A percentile compares a stretch with the other conserved stretches of the same genome.
phyloP scores from a whole-genome alignment of 1,284 basidiomycete genomes.

The Kwoniella shivajii region DNA sequence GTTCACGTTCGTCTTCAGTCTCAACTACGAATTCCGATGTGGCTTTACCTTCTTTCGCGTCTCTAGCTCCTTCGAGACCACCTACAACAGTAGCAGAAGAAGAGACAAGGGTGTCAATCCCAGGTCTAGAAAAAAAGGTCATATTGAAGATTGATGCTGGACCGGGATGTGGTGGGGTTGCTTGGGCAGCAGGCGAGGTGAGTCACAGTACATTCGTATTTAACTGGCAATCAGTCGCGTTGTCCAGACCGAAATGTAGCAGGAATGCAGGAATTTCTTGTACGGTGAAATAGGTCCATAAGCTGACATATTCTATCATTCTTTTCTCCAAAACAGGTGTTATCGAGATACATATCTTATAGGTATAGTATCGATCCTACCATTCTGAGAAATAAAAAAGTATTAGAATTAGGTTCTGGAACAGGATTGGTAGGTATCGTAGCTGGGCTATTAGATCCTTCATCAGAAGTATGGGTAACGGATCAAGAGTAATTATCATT shows the following conservation, averaged over 20 bases:
- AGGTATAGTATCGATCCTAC: conserved; percentile 55
- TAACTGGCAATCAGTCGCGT: too few species aligned
- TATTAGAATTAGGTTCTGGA: conserved; percentile 81
- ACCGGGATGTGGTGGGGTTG: conserved; percentile 85
- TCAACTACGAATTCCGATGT: conserved; percentile 37
- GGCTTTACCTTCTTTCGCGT: conserved; percentile 40
- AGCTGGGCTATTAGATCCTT: conserved; percentile 67
- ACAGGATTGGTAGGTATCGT: conserved; percentile 88
- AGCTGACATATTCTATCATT: not conserved
- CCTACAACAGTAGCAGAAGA: conserved; percentile 37
- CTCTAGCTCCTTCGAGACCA: conserved; percentile 38
- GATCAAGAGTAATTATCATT: conserved; percentile 89
- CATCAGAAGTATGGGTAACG: conserved; percentile 70
- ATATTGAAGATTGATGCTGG: conserved; percentile 66
- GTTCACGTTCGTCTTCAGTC: conserved; percentile 22
- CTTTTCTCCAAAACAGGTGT: conserved; percentile 59
- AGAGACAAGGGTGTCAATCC: conserved; percentile 35
- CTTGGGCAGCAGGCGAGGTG: conserved; percentile 92
- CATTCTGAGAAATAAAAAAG: conserved; percentile 60
- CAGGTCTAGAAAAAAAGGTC: conserved; percentile 30
- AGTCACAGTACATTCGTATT: conserved; percentile 27
- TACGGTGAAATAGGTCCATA: not conserved
- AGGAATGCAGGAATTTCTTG: too few species aligned
- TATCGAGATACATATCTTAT: conserved; percentile 70
- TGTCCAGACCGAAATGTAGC: too few species aligned